A percentile compares a stretch with the other conserved stretches of the same genome.
Conservation (phyloP, 2,329 filamentous ascomycete species). For the Calonectria pauciramosa region DNA sequence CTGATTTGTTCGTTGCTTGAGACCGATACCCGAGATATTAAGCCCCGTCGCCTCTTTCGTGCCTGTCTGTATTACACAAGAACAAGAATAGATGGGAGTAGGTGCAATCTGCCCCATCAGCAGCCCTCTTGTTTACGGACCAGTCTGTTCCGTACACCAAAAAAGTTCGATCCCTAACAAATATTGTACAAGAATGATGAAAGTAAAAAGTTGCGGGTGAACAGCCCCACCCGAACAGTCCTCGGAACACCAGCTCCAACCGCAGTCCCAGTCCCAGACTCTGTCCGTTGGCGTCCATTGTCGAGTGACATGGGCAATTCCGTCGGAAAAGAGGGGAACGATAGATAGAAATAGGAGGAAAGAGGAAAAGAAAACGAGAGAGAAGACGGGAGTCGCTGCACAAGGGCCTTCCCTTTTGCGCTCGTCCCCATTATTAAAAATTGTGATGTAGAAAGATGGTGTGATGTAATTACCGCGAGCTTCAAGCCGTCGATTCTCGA, state of each 20-base stretch:
- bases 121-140: constrained; percentile 16
- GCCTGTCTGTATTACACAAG: constrained; percentile 26
- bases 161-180: constrained; percentile 27
- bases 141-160: constrained; percentile 12
- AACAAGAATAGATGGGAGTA: constrained; percentile 18
- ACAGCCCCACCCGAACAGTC: constrained; percentile 23
- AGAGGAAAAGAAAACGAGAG: constrained; percentile 34
- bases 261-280: constrained; percentile 7
- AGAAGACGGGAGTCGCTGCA: constrained; percentile 33
- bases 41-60: constrained; percentile 12
- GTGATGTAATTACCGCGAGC: constrained; percentile 40
- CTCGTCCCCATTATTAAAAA: constrained; percentile 43
- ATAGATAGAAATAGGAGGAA: constrained; percentile 29
- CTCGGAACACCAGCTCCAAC: constrained; percentile 24
- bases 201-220: constrained; percentile 12
- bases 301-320: neutral
- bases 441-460: constrained; percentile 39
- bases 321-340: constrained; percentile 1
- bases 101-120: constrained; percentile 9
- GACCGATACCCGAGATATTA: constrained; percentile 23
- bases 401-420: constrained; percentile 26
- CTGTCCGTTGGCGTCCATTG: neutral
- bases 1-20: constrained; percentile 22
- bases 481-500: constrained; percentile 39
- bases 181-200: constrained; percentile 40